Percentiles rank a stretch among this genome's conserved stretches.
Conservation (phyloP, 148 eudicot species). For the Oxyria digyna region DNA sequence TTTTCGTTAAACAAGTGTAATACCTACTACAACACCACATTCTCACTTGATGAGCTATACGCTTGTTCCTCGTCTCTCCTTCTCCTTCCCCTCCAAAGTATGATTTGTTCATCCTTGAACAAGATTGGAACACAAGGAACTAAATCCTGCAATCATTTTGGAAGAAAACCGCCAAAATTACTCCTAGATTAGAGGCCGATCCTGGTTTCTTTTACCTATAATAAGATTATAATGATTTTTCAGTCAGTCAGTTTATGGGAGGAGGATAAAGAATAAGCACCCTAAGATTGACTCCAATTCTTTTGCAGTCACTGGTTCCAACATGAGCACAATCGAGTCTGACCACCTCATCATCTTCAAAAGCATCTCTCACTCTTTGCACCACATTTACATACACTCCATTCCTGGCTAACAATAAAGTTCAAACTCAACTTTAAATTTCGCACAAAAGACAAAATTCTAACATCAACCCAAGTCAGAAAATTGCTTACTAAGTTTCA, state of each 20-base stretch:
- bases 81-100: constrained; percentile 76
- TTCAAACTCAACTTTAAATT: not conserved
- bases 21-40: not conserved
- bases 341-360: constrained; percentile 71
- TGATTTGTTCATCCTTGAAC: constrained; percentile 86
- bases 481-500: constrained; percentile 61
- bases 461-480: not conserved
- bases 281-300: constrained; percentile 85
- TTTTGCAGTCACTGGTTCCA: constrained; percentile 77
- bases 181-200: too few relatives aligned
- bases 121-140: constrained; percentile 88
- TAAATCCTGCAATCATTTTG: constrained; percentile 44
- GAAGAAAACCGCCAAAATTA: not conserved
- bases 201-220: not conserved
- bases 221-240: not conserved
- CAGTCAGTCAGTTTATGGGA: not conserved
- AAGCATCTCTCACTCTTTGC: constrained; percentile 71
- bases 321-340: constrained; percentile 70
- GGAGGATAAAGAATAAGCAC: constrained; percentile 19
- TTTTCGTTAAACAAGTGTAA: not conserved
- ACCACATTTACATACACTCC: constrained; percentile 85
- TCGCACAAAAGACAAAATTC: not conserved
- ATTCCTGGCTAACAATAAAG: constrained; percentile 53
- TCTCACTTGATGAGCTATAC: constrained; percentile 10
- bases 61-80: constrained; percentile 23